Conservation (phyloP, 371 early-diverging fungal species). For the Apophysomyces variabilis region DNA sequence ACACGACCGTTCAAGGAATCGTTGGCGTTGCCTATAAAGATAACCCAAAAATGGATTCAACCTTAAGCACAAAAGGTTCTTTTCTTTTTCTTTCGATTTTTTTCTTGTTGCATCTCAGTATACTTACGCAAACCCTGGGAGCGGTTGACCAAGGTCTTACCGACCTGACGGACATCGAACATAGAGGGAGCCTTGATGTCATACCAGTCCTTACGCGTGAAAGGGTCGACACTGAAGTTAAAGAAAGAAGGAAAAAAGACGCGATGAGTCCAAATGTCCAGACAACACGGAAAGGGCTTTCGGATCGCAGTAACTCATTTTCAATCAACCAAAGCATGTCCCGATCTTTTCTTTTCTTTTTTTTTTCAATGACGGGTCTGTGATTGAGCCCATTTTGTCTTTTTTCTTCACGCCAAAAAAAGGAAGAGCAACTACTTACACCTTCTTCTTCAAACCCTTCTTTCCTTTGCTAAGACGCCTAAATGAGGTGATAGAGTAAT, state of each 20-base stretch:
- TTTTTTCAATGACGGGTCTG: not conserved
- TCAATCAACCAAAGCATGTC: no score
- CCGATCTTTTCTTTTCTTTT: no score
- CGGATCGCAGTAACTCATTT: no score
- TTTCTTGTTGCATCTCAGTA: not conserved
- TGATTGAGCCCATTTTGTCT: slow-evolving; percentile 4
- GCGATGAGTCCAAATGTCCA: no score
- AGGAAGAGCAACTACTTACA: slow-evolving; percentile 67
- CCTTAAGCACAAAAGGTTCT: not conserved
- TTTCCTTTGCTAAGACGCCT: slow-evolving; percentile 92
- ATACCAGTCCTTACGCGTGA: slow-evolving; percentile 99
- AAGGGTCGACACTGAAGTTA: slow-evolving; percentile 83
- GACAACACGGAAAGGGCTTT: no score
- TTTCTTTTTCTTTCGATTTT: not conserved
- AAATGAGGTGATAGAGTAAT: slow-evolving; percentile 13
- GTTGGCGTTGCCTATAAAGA: slow-evolving; percentile 85
- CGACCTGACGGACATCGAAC: slow-evolving; percentile 93
- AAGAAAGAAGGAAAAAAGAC: slow-evolving; percentile 3
- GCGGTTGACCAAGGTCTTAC: slow-evolving; percentile 99
- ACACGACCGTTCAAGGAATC: slow-evolving; percentile 98
- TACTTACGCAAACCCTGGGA: slow-evolving; percentile 95
- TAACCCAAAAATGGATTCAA: not conserved
- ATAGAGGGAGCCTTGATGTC: slow-evolving; percentile 98
- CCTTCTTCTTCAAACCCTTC: slow-evolving; percentile 97
- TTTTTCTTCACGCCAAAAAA: not conserved